phyloP scores from a whole-genome alignment of 2,329 filamentous ascomycete genomes.

The Nothophoma quercina region DNA sequence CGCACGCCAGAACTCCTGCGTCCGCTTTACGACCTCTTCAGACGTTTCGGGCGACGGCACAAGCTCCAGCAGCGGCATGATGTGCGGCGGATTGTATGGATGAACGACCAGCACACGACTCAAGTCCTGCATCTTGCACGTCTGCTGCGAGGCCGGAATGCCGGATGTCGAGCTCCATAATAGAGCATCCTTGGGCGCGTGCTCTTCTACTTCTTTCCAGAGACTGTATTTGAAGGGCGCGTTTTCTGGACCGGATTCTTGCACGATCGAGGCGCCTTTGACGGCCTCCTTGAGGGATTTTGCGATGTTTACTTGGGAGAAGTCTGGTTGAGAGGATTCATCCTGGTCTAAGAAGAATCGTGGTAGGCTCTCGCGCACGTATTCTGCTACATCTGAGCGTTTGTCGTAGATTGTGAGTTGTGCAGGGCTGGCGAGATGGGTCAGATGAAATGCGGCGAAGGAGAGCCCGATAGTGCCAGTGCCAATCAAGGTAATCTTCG shows the following conservation, averaged over 20 bases:
- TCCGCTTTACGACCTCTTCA: conserved; percentile 48
- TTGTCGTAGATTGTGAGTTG: conserved; percentile 61
- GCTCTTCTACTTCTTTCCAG: conserved; percentile 60
- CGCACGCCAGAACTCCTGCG: conserved; percentile 56
- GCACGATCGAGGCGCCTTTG: conserved; percentile 59
- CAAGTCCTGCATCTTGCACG: conserved; percentile 50
- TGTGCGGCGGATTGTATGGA: conserved; percentile 68
- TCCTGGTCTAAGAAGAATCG: conserved; percentile 47
- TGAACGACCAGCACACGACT: conserved; percentile 64
- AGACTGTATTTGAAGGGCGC: conserved; percentile 59
- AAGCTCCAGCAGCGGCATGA: conserved; percentile 68
- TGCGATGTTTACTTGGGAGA: conserved; percentile 46
- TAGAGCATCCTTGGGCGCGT: conserved; percentile 55
- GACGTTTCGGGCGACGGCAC: conserved; percentile 59
- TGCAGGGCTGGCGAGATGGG: conserved; percentile 49
- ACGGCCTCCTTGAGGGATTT: conserved; percentile 54
- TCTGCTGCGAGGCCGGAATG: conserved; percentile 62
- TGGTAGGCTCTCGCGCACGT: conserved; percentile 55
- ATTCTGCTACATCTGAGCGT: conserved; percentile 55
- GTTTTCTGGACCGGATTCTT: conserved; percentile 67
- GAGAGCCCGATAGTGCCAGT: conserved; percentile 63
- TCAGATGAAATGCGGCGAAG: conserved; percentile 63
- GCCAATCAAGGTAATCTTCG: conserved; percentile 53
- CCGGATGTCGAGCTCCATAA: conserved; percentile 67
- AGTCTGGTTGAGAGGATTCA: conserved; percentile 15